Evolutionary conservation across 1,284 basidiomycete genomes (phyloP), one percentile per base, ranked within the genome.

Genomic region (Cutaneotrichosporon mucoides): DNA sequence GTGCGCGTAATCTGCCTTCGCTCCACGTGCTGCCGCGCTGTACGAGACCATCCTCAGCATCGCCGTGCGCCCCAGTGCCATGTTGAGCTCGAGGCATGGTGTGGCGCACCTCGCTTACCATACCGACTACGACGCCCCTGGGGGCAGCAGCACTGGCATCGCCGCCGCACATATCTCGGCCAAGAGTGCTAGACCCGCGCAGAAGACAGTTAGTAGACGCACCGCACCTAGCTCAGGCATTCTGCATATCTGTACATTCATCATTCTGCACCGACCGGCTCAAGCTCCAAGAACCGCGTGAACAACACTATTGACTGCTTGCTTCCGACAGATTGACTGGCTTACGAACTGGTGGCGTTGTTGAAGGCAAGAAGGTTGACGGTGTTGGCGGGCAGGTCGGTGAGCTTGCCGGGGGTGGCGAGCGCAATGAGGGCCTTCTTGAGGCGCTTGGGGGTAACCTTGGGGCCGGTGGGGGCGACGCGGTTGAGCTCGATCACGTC

Each of bases 291-390:
- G 34, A n/a, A 48, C 46, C 46, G 46, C 35, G 46, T 41, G 49
- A 12, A 51, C 49, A 51, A 51, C 49, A 51, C 49, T 51, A 51
- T 33, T 51, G 37, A 51, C 49, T 40, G 15, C 43, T 53, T 53
- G 65, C 64, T 68, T 49, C 53, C 56, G 36, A 66, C 53, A 12
- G 34, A 48, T 36, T 60, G 24, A 48, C 38, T 16, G 9, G 46
- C 54, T 47, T 35, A 55, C 49, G 37, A 38, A 9, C 9, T 24
- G 47, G 88, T 90, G n/a, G 85, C 88, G 68, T 92, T 92, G 83
- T 91, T 92, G 81, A 85, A 91, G 57, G 89, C 83, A 69, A 92
- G 80, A 68, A 86, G 68, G 80, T 92, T 92, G 59, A 84, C 81
- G 2, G 88, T 87, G 33, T 83, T 79, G 5, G 66, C 64, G 37